Conservation (phyloP, 1,139 yeast species). For the Protomyces pachydermus region DNA sequence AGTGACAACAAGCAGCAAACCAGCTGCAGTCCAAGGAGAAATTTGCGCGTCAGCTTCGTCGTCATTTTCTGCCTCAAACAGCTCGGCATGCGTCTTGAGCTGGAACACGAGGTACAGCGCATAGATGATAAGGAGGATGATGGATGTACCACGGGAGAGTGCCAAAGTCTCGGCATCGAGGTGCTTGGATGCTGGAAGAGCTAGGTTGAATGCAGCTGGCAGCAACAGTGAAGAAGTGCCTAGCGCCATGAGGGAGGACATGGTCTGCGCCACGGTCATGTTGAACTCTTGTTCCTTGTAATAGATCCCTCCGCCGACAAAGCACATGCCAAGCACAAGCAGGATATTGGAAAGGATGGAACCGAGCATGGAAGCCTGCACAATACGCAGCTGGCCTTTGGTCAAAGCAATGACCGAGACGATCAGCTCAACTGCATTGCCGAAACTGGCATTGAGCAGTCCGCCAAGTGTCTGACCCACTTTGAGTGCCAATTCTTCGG, state of each 20-base stretch:
- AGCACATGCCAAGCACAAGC: constrained; percentile 89
- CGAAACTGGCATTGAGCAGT: constrained; percentile 89
- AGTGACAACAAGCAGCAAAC: constrained; percentile 56
- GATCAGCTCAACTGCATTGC: constrained; percentile 89
- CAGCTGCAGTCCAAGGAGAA: constrained; percentile 35
- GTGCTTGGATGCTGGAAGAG: constrained; percentile 46
- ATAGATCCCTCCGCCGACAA: constrained; percentile 85
- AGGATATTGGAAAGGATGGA: constrained; percentile 81
- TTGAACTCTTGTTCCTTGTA: constrained; percentile 83
- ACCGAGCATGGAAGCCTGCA: constrained; percentile 93
- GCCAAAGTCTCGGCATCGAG: constrained; percentile 53
- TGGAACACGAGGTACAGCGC: constrained; percentile 78
- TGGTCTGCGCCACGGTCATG: constrained; percentile 95
- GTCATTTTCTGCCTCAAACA: constrained; percentile 39
- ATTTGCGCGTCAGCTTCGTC: constrained; percentile 21
- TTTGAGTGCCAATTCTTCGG: constrained; percentile 82
- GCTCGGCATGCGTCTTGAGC: constrained; percentile 70
- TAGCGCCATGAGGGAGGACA: constrained; percentile 89
- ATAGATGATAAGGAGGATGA: constrained; percentile 70
- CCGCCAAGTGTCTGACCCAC: constrained; percentile 91
- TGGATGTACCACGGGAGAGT: constrained; percentile 83
- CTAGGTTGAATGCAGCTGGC: constrained; percentile 94
- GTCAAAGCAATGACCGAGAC: constrained; percentile 84
- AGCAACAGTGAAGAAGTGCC: constrained; percentile 82
- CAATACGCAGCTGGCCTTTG: constrained; percentile 84